Evolutionary conservation across 345 rosid genomes (phyloP), one percentile per base, ranked within the genome.

Genomic region (Iberis pinnata): DNA sequence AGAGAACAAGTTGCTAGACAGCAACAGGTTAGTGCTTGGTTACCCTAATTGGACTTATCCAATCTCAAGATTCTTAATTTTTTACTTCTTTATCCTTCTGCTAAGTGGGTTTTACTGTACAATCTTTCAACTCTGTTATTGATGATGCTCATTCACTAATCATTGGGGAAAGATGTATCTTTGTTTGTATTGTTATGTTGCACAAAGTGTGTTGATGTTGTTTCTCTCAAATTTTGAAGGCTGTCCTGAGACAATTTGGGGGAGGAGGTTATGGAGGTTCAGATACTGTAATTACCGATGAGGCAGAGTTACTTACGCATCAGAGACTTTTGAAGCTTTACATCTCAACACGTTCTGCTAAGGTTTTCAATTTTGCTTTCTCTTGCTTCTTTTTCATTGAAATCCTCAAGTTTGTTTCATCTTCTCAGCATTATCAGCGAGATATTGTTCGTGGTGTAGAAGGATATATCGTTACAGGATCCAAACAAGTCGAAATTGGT

Each of bases 401-500:
- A 49, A 53, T 25, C 11, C 15, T 45, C 18, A 46, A 42, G 15
- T 35, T 48, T 7, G 4, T 3, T 65, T 43, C 51, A 50, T 40
- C 49, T 27, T 74, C 70, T 55, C 83, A 89, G 95, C 96, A 79
- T 76, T 86, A 74, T 62, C 97, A 89, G 77, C 77, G 94, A 61
- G 90, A 89, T 53, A 77, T 89, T 69, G 90, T 86, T 32, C 97
- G 97, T 22, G 94, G 97, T 18, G 89, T 84, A 9, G 90, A 86
- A 80, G 97, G 95, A 46, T 76, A 80, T 66, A 77, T 89, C 17
- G 80, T 82, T 39, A 78, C 79, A 29, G 97, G 97, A 56, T 75
- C 94, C 39, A 89, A 86, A 64, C 95, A 84, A 75, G 86, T 89
- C 58, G 95, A 89, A 61, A 89, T 89, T 62, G 97, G 97, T 80